Evolutionary conservation across 2,329 filamentous ascomycete genomes (phyloP).

Genomic region (Diatrype stigma): DNA sequence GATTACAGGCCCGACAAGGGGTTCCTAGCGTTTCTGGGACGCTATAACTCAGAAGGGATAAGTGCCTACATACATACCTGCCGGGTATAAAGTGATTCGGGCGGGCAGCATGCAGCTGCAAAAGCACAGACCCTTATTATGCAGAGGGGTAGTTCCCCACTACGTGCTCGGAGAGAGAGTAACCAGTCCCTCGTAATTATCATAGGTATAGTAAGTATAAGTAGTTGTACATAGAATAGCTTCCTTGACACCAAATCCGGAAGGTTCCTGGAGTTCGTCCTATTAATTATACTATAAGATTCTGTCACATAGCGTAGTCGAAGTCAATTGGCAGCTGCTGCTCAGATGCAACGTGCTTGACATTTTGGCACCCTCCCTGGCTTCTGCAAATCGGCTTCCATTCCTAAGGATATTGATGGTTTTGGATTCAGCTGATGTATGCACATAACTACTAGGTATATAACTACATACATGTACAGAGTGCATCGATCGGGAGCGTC

Average conservation of each 20-base stretch:
- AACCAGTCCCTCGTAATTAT: too few species aligned
- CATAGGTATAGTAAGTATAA: too few species aligned
- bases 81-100: not conserved
- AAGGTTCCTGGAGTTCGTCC: not conserved
- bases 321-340: not conserved
- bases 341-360: not conserved
- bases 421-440: not conserved
- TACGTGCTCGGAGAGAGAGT: too few species aligned
- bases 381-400: not conserved
- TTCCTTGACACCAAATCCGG: too few species aligned
- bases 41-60: not conserved
- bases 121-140: not conserved
- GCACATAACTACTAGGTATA: too few species aligned
- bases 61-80: not conserved
- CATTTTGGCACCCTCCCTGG: not conserved
- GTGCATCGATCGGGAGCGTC: too few species aligned
- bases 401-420: not conserved
- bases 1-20: not conserved
- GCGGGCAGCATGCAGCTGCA: not conserved
- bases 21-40: not conserved
- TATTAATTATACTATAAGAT: not conserved
- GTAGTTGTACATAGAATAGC: too few species aligned
- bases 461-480: too few species aligned
- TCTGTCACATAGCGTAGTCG: not conserved
- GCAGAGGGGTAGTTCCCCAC: not conserved